Evolutionary conservation across 2,329 filamentous ascomycete genomes (phyloP).

Genomic region (Ophiostoma fasciatum): DNA sequence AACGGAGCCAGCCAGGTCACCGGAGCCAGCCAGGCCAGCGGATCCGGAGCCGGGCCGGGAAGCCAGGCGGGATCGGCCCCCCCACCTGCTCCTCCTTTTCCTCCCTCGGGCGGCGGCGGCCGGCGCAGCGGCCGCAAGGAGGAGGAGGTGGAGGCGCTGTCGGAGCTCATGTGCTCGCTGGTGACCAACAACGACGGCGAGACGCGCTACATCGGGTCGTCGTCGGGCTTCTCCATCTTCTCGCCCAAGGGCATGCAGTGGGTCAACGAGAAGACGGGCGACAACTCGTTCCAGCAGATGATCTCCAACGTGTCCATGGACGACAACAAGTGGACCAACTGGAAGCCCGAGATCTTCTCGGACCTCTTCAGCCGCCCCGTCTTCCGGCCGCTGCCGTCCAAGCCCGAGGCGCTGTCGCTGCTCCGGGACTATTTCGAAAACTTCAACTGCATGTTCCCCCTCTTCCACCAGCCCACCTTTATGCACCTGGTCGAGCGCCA

Average conservation of each 20-base stretch:
- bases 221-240: constrained; percentile 96
- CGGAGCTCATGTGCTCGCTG: constrained; percentile 97
- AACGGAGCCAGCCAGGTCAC: not conserved
- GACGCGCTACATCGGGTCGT: constrained; percentile 91
- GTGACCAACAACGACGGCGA: constrained; percentile 92
- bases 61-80: too few relatives aligned
- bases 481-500: constrained; percentile 94
- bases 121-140: constrained; percentile 22
- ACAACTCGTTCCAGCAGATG: constrained; percentile 87
- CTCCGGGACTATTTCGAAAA: constrained; percentile 94
- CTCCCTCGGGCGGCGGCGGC: not conserved
- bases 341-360: constrained; percentile 94
- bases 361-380: constrained; percentile 79
- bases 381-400: constrained; percentile 70
- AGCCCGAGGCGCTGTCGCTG: constrained; percentile 74
- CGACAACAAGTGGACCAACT: constrained; percentile 90
- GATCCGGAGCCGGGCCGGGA: not conserved
- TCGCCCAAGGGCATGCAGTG: constrained; percentile 96
- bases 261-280: constrained; percentile 97
- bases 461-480: constrained; percentile 96
- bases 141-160: constrained; percentile 71
- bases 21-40: not conserved
- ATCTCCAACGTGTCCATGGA: constrained; percentile 83
- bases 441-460: constrained; percentile 97
- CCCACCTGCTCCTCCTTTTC: too few relatives aligned